Conservation (phyloP, 1,139 yeast genomes). For the Candida tunisiensis region DNA sequence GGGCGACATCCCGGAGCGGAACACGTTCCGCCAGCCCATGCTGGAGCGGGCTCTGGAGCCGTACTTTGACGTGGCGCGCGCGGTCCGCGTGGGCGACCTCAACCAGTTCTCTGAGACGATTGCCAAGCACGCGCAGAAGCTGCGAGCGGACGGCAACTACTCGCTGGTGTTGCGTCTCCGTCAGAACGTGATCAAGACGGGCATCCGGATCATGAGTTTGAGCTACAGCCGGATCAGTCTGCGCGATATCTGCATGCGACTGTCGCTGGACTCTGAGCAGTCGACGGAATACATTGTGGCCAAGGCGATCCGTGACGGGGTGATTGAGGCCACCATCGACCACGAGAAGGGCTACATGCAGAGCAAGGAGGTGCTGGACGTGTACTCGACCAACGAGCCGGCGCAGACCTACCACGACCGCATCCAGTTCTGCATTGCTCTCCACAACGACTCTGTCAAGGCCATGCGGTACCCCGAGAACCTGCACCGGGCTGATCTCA, state of each 20-base stretch:
- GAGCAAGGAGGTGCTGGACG: constrained; percentile 70
- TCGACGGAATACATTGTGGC: constrained; percentile 95
- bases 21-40: constrained; percentile 51
- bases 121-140: constrained; percentile 39
- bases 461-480: constrained; percentile 80
- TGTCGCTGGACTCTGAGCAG: constrained; percentile 86
- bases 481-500: constrained; percentile 30
- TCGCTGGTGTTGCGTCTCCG: constrained; percentile 79
- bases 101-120: constrained; percentile 65
- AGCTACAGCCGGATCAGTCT: constrained; percentile 84
- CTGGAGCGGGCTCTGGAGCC: constrained; percentile 52
- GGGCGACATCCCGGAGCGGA: constrained; percentile 95
- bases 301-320: constrained; percentile 94
- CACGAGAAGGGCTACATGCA: constrained; percentile 89
- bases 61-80: constrained; percentile 75
- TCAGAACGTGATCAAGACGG: constrained; percentile 95
- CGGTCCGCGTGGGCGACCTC: constrained; percentile 87
- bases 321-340: constrained; percentile 85
- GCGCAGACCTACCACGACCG: constrained; percentile 84
- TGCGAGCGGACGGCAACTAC: constrained; percentile 66
- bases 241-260: constrained; percentile 78
- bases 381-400: constrained; percentile 79
- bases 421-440: constrained; percentile 76
- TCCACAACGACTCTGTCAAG: constrained; percentile 86
- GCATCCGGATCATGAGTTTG: constrained; percentile 83